These are phyloP conservation scores for Trematosphaeria pertusa DNA, from an alignment of 2,329 filamentous ascomycete genomes.

Conservation along the genomic window DNA sequence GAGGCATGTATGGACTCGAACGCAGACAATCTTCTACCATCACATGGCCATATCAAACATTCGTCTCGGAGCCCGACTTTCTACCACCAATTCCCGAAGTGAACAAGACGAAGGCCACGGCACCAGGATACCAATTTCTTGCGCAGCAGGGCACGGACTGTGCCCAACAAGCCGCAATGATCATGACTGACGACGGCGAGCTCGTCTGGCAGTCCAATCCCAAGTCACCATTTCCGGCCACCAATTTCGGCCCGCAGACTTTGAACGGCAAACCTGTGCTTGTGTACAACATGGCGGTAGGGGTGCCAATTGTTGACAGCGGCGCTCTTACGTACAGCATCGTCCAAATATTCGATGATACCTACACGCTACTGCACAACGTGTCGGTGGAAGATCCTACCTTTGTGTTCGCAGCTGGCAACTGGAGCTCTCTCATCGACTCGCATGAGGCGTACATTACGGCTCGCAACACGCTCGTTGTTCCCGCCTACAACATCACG, in stretches of 20 bases:
- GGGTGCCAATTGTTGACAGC: conserved; percentile 1
- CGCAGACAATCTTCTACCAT: conserved; percentile 3
- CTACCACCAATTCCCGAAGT: conserved; percentile 6
- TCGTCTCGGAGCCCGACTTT: conserved; percentile 3
- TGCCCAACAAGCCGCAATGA: conserved; percentile 6
- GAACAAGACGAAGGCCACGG: conserved; percentile 2
- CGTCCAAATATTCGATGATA: conserved; percentile 5
- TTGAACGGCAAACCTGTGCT: conserved; percentile 5
- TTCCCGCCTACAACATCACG: conserved; percentile 4
- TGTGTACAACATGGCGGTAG: conserved; percentile 3
- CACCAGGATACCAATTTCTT: conserved; percentile 4
- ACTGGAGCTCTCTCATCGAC: conserved; percentile 4
- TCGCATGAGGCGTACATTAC: not conserved
- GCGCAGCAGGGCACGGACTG: conserved; percentile 1
- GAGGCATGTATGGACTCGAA: not conserved
- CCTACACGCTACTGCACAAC: conserved; percentile 3
- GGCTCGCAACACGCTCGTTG: not conserved
- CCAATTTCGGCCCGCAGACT: conserved; percentile 5
- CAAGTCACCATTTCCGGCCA: not conserved
- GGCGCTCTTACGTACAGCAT: conserved; percentile 1
- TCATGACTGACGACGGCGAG: conserved; percentile 6
- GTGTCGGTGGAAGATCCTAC: not conserved
- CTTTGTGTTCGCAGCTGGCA: conserved; percentile 2
- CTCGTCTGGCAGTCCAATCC: conserved; percentile 5
- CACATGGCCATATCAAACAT: conserved; percentile 4